Evolutionary conservation across 2,329 filamentous ascomycete genomes (phyloP), one percentile per base, ranked within the genome.

Genomic region (Aaosphaeria arxii): DNA sequence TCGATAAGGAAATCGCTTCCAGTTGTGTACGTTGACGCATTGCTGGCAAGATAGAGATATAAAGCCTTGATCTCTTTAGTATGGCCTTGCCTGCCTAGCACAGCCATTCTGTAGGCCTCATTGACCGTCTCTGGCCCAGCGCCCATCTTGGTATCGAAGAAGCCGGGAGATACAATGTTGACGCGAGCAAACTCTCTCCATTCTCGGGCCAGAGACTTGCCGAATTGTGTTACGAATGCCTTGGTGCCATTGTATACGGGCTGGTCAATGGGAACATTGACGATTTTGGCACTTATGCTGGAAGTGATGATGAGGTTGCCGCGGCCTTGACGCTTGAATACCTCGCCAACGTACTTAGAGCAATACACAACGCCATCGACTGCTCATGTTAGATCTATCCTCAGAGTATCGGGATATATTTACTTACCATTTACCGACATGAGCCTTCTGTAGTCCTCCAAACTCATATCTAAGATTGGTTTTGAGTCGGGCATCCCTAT

Each of bases 21-120:
- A 1, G 89, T 94, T 7, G 85, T 88, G 69, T 89, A 95, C 47
- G 82, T 87, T 11, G 83, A 80, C 3, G 89, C 89, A 70, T 94
- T 88, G n/a, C 84, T 88, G 5, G 87, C 86, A 46, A 95, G 72
- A 66, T 90, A 94, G 44, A 95, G 71, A 65, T 87, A 95, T 11
- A 86, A 82, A 3, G 88, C 89, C 74, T 92, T 91, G 51, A 95
- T 77, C 74, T 95, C 89, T 52, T 83, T 80, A 0, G 80, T 79
- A 54, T 85, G 74, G 9, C 86, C 89, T 64, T 91, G 85, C 42
- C 89, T 78, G 30, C 82, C 87, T 80, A 92, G 84, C 1, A 87
- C 87, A 30, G 85, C 90, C 78, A 88, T 91, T 59, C 84, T 80
- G 62, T 82, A 81, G 81, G 41, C 79, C 74, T 78, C 88, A 84